Evolutionary conservation across 2,329 filamentous ascomycete genomes (phyloP).

Genomic region (Eutypella sp.): DNA sequence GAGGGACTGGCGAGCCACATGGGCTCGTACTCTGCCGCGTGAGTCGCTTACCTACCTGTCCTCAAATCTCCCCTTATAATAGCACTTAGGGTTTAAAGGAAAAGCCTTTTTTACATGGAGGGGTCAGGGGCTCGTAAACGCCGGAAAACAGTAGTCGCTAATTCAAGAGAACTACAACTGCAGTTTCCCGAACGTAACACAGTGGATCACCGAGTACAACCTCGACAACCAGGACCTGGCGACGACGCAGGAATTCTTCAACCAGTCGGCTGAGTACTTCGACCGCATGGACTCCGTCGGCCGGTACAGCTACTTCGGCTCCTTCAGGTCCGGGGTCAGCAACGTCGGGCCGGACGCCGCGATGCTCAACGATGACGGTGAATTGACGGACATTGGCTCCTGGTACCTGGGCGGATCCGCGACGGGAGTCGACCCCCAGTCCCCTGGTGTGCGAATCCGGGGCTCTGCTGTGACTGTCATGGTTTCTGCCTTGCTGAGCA

Average conservation of each 20-base stretch:
- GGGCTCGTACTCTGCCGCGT: slow-evolving; percentile 50
- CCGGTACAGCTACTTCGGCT: slow-evolving; percentile 71
- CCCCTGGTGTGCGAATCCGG: background rate
- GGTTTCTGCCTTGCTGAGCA: background rate
- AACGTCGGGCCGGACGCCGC: slow-evolving; percentile 71
- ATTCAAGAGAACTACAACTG: slow-evolving; percentile 5
- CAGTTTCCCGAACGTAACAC: slow-evolving; percentile 54
- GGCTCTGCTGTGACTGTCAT: background rate
- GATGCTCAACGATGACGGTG: slow-evolving; percentile 63
- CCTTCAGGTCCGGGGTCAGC: slow-evolving; percentile 63
- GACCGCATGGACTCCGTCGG: slow-evolving; percentile 59
- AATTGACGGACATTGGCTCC: slow-evolving; percentile 69
- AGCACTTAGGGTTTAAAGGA: no score
- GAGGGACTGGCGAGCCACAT: slow-evolving; percentile 63
- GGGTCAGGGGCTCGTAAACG: no score
- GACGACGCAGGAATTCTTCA: slow-evolving; percentile 62
- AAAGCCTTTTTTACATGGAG: no score
- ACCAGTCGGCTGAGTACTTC: slow-evolving; percentile 60
- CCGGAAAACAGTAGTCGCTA: background rate
- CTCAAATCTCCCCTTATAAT: no score
- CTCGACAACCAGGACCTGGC: slow-evolving; percentile 50
- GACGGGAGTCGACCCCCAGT: slow-evolving; percentile 38
- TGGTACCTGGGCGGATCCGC: slow-evolving; percentile 64
- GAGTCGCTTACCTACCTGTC: no score
- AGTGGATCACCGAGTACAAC: slow-evolving; percentile 80